phyloP scores from a whole-genome alignment of 768 basidiomycete genomes.

The Hygrocybe coccinea region DNA sequence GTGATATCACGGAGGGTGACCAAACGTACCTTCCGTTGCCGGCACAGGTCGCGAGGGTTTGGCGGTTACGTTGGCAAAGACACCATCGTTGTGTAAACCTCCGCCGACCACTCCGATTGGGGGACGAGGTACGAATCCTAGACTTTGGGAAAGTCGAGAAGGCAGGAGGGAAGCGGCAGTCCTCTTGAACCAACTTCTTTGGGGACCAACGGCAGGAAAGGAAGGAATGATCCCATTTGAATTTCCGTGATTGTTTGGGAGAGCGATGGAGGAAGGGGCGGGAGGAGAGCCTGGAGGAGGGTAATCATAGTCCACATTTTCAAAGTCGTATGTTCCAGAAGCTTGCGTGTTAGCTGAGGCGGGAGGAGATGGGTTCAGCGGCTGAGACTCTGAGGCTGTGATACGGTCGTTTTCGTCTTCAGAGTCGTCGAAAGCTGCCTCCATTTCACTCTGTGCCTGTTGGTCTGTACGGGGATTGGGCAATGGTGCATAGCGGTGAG shows the following conservation, averaged over 20 bases:
- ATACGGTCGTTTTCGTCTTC: slow-evolving; percentile 63
- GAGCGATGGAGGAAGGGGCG: slow-evolving; percentile 52
- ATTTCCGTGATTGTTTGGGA: slow-evolving; percentile 70
- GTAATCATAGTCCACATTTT: slow-evolving; percentile 71
- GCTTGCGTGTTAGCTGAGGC: slow-evolving; percentile 12
- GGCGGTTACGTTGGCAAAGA: slow-evolving; percentile 93
- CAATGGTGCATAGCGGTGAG: slow-evolving; percentile 65
- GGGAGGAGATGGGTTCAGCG: slow-evolving; percentile 41
- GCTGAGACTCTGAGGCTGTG: slow-evolving; percentile 43
- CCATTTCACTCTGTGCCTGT: slow-evolving; percentile 53
- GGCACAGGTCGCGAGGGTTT: slow-evolving; percentile 63
- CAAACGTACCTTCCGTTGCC: slow-evolving; percentile 54
- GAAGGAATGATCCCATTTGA: slow-evolving; percentile 66
- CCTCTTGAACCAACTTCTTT: slow-evolving; percentile 50
- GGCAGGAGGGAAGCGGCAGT: slow-evolving; percentile 57
- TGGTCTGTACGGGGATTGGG: slow-evolving; percentile 55
- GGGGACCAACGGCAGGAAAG: slow-evolving; percentile 32
- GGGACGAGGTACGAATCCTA: slow-evolving; percentile 39
- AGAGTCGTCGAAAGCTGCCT: slow-evolving; percentile 80
- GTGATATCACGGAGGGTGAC: slow-evolving; percentile 8
- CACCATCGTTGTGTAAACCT: slow-evolving; percentile 78
- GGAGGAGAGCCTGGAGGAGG: slow-evolving; percentile 85
- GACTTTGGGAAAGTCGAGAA: slow-evolving; percentile 39
- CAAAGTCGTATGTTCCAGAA: slow-evolving; percentile 68
- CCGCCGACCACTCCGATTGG: slow-evolving; percentile 52